phyloP scores from a whole-genome alignment of 495 filamentous ascomycete species.

The Neohortaea acidophila region DNA sequence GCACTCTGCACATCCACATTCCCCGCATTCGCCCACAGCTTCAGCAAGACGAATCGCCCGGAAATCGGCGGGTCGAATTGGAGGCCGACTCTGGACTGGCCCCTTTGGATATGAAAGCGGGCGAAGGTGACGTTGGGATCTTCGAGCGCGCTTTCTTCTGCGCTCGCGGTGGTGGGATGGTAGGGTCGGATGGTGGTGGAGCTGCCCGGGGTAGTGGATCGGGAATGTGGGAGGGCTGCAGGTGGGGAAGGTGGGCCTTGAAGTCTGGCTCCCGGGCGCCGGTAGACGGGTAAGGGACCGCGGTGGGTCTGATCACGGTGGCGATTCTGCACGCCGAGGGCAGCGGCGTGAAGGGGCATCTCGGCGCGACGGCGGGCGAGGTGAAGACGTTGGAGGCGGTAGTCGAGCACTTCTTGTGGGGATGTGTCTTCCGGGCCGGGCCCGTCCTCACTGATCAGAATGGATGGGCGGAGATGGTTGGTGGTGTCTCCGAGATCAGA shows the following conservation, averaged over 20 bases:
- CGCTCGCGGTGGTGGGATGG: constrained; percentile 2
- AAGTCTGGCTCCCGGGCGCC: too few species aligned
- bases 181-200: neutral
- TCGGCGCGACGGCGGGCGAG: constrained; percentile 13
- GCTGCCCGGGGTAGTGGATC: too few species aligned
- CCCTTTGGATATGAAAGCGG: constrained; percentile 5
- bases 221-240: too few species aligned
- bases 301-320: too few species aligned
- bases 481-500: neutral
- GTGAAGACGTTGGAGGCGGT: constrained; percentile 18
- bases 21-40: constrained; percentile 48
- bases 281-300: too few species aligned
- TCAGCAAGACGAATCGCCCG: constrained; percentile 64
- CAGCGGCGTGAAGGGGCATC: too few species aligned
- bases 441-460: constrained; percentile 9
- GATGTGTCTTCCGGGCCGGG: constrained; percentile 11
- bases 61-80: constrained; percentile 75
- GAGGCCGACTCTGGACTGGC: constrained; percentile 32
- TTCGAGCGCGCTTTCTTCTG: neutral
- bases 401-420: constrained; percentile 15
- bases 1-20: constrained; percentile 86
- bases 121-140: constrained; percentile 8
- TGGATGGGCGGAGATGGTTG: constrained; percentile 5
- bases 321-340: too few species aligned
- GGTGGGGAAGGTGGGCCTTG: too few species aligned